These are phyloP conservation scores for Geoglossum cookeanum DNA, from an alignment of 2,329 filamentous ascomycete species.

Conservation along the genomic window DNA sequence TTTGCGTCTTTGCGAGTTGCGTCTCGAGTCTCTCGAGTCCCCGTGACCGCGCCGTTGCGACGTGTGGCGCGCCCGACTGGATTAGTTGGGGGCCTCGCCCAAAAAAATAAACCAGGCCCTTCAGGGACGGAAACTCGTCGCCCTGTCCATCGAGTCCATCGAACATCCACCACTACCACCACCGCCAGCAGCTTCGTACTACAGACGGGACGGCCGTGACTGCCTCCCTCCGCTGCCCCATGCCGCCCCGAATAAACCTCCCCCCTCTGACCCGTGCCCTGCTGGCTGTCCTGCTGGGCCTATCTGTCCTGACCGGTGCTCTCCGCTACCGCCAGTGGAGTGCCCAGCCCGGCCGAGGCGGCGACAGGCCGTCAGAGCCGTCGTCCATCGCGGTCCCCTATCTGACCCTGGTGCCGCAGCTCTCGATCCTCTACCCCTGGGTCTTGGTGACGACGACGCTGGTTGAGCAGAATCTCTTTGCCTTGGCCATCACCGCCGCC, in stretches of 20 bases:
- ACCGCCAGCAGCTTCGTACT: no score
- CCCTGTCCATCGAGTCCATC: no score
- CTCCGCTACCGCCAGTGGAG: slow-evolving; percentile 55
- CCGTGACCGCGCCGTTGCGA: no score
- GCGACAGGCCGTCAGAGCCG: slow-evolving; percentile 25
- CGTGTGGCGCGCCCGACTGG: no score
- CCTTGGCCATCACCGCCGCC: slow-evolving; percentile 53
- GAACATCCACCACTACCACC: no score
- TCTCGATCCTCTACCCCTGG: slow-evolving; percentile 81
- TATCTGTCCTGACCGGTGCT: slow-evolving; percentile 67
- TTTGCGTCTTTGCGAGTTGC: no score
- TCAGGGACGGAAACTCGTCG: no score
- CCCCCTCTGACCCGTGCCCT: slow-evolving; percentile 76
- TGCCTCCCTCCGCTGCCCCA: slow-evolving; percentile 11
- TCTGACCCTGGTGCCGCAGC: slow-evolving; percentile 66
- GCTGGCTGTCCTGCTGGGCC: slow-evolving; percentile 52
- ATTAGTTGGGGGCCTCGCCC: no score
- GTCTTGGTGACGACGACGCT: slow-evolving; percentile 71
- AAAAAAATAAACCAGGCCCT: no score
- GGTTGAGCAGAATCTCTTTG: slow-evolving; percentile 86
- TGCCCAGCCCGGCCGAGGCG: slow-evolving; percentile 11
- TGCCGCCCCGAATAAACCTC: slow-evolving; percentile 76
- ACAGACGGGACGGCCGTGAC: neutral
- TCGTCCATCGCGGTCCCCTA: slow-evolving; percentile 61
- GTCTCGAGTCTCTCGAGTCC: no score